Conservation (phyloP, 2,329 filamentous ascomycete species). For the Ceratocystis cacaofunesta region DNA sequence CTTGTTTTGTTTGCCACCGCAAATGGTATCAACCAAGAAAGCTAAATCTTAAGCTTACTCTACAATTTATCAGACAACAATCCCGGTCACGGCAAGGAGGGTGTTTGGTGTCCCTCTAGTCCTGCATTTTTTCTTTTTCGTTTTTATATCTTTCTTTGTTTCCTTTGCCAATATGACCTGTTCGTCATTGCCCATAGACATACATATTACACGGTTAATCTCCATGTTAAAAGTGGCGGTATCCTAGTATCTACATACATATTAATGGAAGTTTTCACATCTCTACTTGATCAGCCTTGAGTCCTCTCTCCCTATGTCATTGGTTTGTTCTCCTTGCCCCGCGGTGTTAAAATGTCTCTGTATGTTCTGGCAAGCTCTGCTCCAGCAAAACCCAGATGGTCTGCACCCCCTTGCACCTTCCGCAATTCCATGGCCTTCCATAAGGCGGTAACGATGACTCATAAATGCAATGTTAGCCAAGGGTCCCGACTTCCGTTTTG, state of each 20-base stretch:
- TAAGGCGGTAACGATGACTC: too few relatives aligned
- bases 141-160: not conserved
- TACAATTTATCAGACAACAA: not conserved
- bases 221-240: not conserved
- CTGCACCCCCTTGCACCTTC: too few relatives aligned
- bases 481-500: too few relatives aligned
- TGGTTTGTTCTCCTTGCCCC: too few relatives aligned
- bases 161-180: not conserved
- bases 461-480: too few relatives aligned
- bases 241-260: not conserved
- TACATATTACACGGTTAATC: not conserved
- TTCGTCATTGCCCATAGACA: not conserved
- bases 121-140: not conserved
- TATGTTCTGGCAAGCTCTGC: too few relatives aligned
- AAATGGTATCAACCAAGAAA: not conserved
- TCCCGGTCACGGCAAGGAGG: not conserved
- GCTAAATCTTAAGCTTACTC: not conserved
- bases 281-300: not conserved
- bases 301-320: too few relatives aligned
- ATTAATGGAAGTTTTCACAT: not conserved
- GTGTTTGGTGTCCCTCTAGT: not conserved
- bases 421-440: too few relatives aligned
- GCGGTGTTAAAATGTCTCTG: too few relatives aligned
- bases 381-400: too few relatives aligned
- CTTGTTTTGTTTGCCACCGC: not conserved